Evolutionary conservation across 2,329 filamentous ascomycete genomes (phyloP), one percentile per base, ranked within the genome.

Genomic region (Trichoderma atroviride): DNA sequence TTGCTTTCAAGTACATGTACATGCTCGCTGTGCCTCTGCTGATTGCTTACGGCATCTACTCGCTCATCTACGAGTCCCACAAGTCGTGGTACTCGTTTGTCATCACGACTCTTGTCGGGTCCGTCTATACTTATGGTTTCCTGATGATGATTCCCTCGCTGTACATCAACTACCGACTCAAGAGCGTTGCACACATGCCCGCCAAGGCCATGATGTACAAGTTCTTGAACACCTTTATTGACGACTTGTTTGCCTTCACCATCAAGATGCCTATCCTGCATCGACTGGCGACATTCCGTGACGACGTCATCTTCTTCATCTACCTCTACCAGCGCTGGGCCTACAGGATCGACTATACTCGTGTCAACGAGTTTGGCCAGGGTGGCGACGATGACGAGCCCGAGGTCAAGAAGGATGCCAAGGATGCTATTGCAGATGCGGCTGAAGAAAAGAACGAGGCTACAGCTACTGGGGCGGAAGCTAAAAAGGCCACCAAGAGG

Each of bases 221-320:
- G 83, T 97, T 97, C 82, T 84, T 98, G 73, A 97, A 98, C 83
- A 98, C 96, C 5, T 99, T 99, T 80, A 98, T 99, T 79, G 96
- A 99, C 81, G 96, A 99, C 78, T 85, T 99, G 37, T 99, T 99
- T 78, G 96, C 96, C 2, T 99, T 98, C 77, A 99, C 96, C 50
- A 97, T 99, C 84, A 98, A 98, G 84, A 99, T 99, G 96, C 96
- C 96, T 0, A 89, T 94, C 72, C 85, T 99, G 63, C 96, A 99
- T 81, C 89, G 96, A 19, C 85, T 99, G 62, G 94, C 96, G 0
- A 98, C 96, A 0, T 87, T 99, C 72, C 87, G 96, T 71, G 96
- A 99, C 79, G 96, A 99, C 77, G 86, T 99, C 73, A 98, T 99
- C 78, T 99, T 99, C 86, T 99, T 99, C 79, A 86, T 99, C 70